Percentiles rank a stretch among this genome's conserved stretches.
phyloP scores from a whole-genome alignment of 2,329 filamentous ascomycete species.

The Ophiostoma triangulosporum region DNA sequence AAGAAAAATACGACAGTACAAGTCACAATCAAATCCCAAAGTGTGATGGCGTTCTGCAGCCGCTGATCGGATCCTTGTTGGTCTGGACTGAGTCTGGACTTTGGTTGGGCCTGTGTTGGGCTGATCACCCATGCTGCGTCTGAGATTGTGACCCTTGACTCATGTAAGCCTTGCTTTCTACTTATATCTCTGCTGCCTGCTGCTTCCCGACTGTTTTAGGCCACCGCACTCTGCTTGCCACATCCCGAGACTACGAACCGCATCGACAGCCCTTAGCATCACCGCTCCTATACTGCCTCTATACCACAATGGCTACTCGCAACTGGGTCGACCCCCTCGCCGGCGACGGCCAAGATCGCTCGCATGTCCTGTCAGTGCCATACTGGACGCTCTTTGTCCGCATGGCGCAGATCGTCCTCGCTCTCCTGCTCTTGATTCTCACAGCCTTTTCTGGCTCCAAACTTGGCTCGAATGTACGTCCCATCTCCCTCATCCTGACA shows the following conservation, averaged over 20 bases:
- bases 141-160: neutral
- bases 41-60: neutral
- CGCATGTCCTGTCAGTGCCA: slow-evolving; percentile 12
- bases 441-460: slow-evolving; percentile 12
- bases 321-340: neutral
- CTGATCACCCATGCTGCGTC: neutral
- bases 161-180: neutral
- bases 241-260: neutral
- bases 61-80: neutral
- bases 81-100: neutral
- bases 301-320: slow-evolving; percentile 6
- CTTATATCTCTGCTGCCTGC: neutral
- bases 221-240: neutral
- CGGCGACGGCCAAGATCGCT: slow-evolving; percentile 10
- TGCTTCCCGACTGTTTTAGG: neutral
- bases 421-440: slow-evolving; percentile 10
- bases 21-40: neutral
- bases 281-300: too few species aligned
- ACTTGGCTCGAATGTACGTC: neutral
- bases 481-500: neutral
- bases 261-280: neutral
- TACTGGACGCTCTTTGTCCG: slow-evolving; percentile 13
- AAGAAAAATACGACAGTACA: neutral
- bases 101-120: neutral
- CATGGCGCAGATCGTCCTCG: slow-evolving; percentile 11